phyloP scores from a whole-genome alignment of 2,329 filamentous ascomycete genomes.

The Coniochaeta pulveracea region DNA sequence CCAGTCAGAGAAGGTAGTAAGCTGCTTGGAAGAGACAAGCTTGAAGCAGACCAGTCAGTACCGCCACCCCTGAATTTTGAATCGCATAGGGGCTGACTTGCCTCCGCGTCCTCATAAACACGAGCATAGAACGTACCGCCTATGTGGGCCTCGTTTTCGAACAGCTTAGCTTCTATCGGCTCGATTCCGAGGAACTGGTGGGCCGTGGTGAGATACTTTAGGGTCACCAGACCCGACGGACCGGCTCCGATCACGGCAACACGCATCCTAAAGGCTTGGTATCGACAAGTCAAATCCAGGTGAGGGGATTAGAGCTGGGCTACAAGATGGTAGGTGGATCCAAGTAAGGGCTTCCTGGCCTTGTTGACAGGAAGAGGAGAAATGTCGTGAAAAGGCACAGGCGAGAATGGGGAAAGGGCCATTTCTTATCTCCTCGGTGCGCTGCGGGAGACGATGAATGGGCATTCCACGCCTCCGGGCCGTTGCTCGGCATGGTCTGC shows the following conservation, averaged over 20 bases:
- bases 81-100: constrained; percentile 2
- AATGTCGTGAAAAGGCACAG: too few relatives aligned
- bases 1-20: constrained; percentile 34
- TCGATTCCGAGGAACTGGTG: constrained; percentile 16
- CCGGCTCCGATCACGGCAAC: constrained; percentile 26
- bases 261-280: constrained; percentile 5
- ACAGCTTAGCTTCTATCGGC: constrained; percentile 27
- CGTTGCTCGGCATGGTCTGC: too few relatives aligned
- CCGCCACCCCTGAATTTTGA: neutral
- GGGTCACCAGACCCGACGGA: constrained; percentile 25
- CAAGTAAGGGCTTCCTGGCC: too few relatives aligned
- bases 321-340: too few relatives aligned
- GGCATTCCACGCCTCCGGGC: too few relatives aligned
- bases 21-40: constrained; percentile 31
- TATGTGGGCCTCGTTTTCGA: constrained; percentile 26
- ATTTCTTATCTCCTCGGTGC: too few relatives aligned
- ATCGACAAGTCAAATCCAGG: too few relatives aligned
- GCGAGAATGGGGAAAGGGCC: too few relatives aligned
- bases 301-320: too few relatives aligned
- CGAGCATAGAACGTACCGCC: constrained; percentile 30
- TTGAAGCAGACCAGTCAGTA: constrained; percentile 7
- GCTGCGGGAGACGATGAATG: too few relatives aligned
- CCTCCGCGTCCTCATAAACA: constrained; percentile 31
- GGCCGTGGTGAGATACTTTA: constrained; percentile 24
- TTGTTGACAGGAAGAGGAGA: too few relatives aligned